A percentile compares a stretch with the other conserved stretches of the same genome.
phyloP scores from a whole-genome alignment of 1,284 basidiomycete species.

The Marasmius oreades region DNA sequence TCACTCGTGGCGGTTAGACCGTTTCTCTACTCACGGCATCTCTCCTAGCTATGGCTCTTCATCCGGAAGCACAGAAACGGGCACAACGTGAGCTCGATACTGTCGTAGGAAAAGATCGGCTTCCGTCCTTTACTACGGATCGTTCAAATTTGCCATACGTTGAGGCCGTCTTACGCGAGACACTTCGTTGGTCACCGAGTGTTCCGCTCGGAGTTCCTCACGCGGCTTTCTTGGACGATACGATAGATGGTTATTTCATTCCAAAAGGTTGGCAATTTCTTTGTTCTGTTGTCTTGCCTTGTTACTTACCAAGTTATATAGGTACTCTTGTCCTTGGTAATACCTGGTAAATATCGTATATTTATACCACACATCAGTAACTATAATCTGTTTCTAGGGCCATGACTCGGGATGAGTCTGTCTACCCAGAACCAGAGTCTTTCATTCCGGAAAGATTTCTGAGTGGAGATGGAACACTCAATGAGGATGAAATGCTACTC shows the following conservation, averaged over 20 bases:
- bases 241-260: conserved; percentile 3
- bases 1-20: background rate
- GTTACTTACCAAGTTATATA: conserved; percentile 4
- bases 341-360: background rate
- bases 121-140: conserved; percentile 5
- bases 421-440: conserved; percentile 10
- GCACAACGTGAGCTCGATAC: conserved; percentile 10
- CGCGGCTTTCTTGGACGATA: background rate
- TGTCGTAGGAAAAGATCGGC: background rate
- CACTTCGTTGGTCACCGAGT: conserved; percentile 6
- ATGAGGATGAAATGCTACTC: conserved; percentile 2
- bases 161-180: conserved; percentile 5
- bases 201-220: conserved; percentile 5
- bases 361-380: no score
- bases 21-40: background rate
- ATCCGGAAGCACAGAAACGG: background rate
- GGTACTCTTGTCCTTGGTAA: background rate
- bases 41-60: conserved; percentile 2
- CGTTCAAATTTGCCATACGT: conserved; percentile 3
- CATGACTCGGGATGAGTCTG: conserved; percentile 1
- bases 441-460: conserved; percentile 16
- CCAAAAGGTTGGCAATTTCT: conserved; percentile 11
- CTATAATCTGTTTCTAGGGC: background rate
- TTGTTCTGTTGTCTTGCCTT: conserved; percentile 5
- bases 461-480: conserved; percentile 8